Conservation (phyloP, 2,329 filamentous ascomycete species). For the Fusarium camptoceras region DNA sequence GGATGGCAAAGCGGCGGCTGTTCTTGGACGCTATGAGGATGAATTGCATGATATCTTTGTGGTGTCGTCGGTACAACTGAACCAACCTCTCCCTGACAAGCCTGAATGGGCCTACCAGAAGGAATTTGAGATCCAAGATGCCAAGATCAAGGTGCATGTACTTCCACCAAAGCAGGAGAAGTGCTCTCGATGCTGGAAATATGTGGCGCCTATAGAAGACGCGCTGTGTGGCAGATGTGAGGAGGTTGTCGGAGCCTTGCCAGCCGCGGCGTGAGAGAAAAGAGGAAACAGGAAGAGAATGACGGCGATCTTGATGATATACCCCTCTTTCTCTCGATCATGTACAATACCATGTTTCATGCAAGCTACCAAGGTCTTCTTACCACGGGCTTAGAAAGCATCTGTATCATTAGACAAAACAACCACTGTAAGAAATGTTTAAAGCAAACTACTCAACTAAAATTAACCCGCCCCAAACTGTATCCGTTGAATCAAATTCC, state of each 20-base stretch:
- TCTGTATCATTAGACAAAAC: conserved; percentile 23
- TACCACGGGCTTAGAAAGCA: conserved; percentile 3
- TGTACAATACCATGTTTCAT: conserved; percentile 34
- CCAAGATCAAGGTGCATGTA: conserved; percentile 56
- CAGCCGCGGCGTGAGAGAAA: conserved; percentile 21
- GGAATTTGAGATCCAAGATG: conserved; percentile 56
- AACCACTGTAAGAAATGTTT: conserved; percentile 1
- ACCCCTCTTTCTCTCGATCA: conserved; percentile 30
- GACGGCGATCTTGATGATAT: conserved; percentile 14
- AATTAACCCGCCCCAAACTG: conserved; percentile 1
- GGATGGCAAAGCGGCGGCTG: conserved; percentile 48
- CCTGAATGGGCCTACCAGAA: conserved; percentile 57
- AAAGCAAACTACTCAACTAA: neutral
- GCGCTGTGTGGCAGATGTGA: conserved; percentile 80
- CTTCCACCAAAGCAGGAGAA: conserved; percentile 70
- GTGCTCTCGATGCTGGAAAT: conserved; percentile 91
- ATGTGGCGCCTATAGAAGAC: conserved; percentile 74
- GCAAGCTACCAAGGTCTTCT: conserved; percentile 26
- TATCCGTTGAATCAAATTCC: conserved; percentile 28
- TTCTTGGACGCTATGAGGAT: conserved; percentile 56
- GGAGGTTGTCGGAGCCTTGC: conserved; percentile 62
- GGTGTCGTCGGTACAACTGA: conserved; percentile 71
- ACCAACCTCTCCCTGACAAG: conserved; percentile 47
- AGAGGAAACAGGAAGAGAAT: conserved; percentile 14
- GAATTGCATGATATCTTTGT: conserved; percentile 76